Evolutionary conservation across 176 grass and related monocot species (phyloP).

Genomic region (Microstegium vimineum): DNA sequence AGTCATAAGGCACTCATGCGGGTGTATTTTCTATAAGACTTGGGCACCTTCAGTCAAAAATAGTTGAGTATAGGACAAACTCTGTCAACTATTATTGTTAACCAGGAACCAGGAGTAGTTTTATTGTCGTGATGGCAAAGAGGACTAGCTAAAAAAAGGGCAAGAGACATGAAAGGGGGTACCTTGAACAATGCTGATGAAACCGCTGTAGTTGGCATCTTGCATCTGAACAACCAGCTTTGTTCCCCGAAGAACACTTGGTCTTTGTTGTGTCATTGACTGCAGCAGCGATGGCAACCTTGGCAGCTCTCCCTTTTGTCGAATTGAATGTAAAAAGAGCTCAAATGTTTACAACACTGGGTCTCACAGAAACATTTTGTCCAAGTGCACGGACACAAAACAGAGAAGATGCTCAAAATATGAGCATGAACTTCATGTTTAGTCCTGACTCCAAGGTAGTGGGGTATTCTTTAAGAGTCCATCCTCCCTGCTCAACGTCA

Average conservation of each 20-base stretch:
- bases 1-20: not conserved
- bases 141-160: not conserved
- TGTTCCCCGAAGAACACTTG: constrained; percentile 57
- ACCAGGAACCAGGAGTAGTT: not conserved
- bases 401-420: constrained; percentile 35
- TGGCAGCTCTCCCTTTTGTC: constrained; percentile 72
- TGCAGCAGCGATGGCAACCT: constrained; percentile 63
- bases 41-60: not conserved
- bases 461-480: constrained; percentile 2
- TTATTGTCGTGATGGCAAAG: not conserved
- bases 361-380: constrained; percentile 35
- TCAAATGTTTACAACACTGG: constrained; percentile 53
- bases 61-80: not conserved
- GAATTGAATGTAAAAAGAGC: constrained; percentile 67
- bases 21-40: not conserved
- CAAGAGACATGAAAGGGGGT: constrained; percentile 2
- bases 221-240: constrained; percentile 59
- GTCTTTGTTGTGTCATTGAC: constrained; percentile 63
- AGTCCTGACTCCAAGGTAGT: constrained; percentile 4
- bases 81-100: not conserved
- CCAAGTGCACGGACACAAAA: constrained; percentile 34
- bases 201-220: constrained; percentile 70
- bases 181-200: constrained; percentile 83
- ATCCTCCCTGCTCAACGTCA: constrained; percentile 20
- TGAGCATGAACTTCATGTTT: constrained; percentile 36